These are phyloP conservation scores for Citrus trifoliata DNA, from an alignment of 345 rosid genomes.

Conservation along the genomic window DNA sequence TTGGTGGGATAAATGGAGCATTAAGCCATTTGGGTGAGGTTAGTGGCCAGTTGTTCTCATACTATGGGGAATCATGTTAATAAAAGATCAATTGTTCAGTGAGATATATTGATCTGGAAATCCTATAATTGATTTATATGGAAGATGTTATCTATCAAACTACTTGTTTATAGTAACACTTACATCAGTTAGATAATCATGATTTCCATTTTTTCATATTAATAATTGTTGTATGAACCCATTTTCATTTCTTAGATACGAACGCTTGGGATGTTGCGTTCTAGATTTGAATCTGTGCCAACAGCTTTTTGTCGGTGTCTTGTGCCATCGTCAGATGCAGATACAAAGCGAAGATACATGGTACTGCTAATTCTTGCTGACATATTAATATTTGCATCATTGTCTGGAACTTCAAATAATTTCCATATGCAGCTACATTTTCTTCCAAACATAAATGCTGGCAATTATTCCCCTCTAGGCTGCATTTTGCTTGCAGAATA, in stretches of 20 bases:
- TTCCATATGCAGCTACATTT: neutral
- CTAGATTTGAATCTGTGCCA: slow-evolving; percentile 80
- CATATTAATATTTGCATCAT: no score
- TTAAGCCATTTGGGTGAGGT: slow-evolving; percentile 99
- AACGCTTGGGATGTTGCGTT: slow-evolving; percentile 92
- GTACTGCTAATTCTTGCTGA: no score
- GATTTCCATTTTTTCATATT: no score
- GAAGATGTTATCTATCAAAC: neutral
- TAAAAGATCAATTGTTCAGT: neutral
- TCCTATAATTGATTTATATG: no score
- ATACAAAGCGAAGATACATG: slow-evolving; percentile 20
- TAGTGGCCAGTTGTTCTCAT: slow-evolving; percentile 23
- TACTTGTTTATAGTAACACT: neutral
- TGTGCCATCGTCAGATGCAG: slow-evolving; percentile 49
- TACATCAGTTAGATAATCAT: no score
- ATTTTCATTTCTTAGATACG: slow-evolving; percentile 56
- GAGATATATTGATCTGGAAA: no score
- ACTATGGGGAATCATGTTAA: neutral
- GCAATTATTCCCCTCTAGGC: neutral
- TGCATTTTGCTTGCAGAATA: neutral
- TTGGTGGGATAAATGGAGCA: slow-evolving; percentile 96
- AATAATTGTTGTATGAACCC: slow-evolving; percentile 10
- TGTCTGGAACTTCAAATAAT: neutral
- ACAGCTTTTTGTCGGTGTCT: slow-evolving; percentile 57
- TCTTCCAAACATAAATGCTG: neutral